phyloP scores from a whole-genome alignment of 2,329 filamentous ascomycete species.

The Thermoascus crustaceus region DNA sequence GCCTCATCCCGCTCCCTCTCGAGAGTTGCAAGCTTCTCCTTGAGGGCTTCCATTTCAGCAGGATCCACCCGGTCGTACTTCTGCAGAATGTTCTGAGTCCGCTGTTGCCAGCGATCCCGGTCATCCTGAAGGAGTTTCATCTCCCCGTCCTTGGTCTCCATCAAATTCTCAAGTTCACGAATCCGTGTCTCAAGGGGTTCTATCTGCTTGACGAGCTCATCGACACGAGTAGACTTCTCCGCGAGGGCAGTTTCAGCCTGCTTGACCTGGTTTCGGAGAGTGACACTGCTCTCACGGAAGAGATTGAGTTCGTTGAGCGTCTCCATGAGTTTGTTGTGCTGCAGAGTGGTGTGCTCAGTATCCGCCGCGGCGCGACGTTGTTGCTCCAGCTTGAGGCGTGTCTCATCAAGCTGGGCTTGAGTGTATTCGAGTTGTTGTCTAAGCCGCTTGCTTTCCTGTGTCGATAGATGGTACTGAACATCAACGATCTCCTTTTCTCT shows the following conservation, averaged over 20 bases:
- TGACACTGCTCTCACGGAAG: constrained; percentile 89
- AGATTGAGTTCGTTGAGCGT: constrained; percentile 94
- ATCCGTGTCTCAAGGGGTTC: constrained; percentile 76
- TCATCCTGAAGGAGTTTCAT: constrained; percentile 84
- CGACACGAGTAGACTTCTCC: constrained; percentile 65
- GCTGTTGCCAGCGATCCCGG: constrained; percentile 89
- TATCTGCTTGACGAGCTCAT: constrained; percentile 65
- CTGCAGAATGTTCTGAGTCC: constrained; percentile 87
- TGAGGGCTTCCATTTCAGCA: constrained; percentile 82
- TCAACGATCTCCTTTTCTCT: constrained; percentile 97
- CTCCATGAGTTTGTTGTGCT: constrained; percentile 84
- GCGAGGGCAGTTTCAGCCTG: constrained; percentile 68
- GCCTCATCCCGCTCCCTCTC: constrained; percentile 62
- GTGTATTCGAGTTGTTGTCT: constrained; percentile 85
- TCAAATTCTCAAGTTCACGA: constrained; percentile 71
- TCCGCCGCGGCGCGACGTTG: constrained; percentile 72
- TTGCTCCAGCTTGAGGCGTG: constrained; percentile 79
- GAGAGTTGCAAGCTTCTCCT: constrained; percentile 61
- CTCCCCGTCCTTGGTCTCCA: constrained; percentile 76
- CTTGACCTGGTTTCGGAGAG: constrained; percentile 76
- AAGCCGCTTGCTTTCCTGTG: constrained; percentile 77
- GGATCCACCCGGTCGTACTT: constrained; percentile 96
- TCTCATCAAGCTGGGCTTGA: constrained; percentile 80
- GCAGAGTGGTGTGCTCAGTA: constrained; percentile 62
- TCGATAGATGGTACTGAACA: constrained; percentile 85